Evolutionary conservation across 768 basidiomycete species (phyloP), one percentile per base, ranked within the genome.

Genomic region (Artomyces pyxidatus): DNA sequence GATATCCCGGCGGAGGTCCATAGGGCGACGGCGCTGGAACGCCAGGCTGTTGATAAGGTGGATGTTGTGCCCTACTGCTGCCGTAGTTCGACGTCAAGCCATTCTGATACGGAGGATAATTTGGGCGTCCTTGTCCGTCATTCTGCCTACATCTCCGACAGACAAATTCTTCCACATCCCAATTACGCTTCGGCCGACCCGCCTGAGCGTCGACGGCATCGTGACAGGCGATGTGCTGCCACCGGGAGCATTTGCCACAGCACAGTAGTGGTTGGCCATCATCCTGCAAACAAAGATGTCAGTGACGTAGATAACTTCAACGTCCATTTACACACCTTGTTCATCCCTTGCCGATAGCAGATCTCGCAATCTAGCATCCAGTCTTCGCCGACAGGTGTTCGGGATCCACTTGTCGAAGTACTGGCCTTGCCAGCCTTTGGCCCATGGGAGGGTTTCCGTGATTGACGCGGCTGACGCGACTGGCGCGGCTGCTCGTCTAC

Each of bases 291-390:
- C n/a, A n/a, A n/a, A n/a, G n/a, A n/a, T n/a, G n/a, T n/a, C n/a
- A n/a, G n/a, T n/a, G n/a, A n/a, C n/a, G n/a, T n/a, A n/a, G n/a
- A n/a, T n/a, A n/a, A n/a, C n/a, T n/a, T n/a, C n/a, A n/a, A n/a
- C n/a, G n/a, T n/a, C n/a, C n/a, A n/a, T n/a, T n/a, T 50, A 69
- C 80, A 52, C 55, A 90, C 91, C 56, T 83, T 63, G 58, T 93
- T 93, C 48, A 80, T 65, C 8, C 89, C 89, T 22, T 70, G 72
- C 52, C 76, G 76, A 47, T 73, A 73, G 63, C 92, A 96, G 30
- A 95, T 74, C 61, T 95, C 92, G 61, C 92, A 96, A 59, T 88
- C 83, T 21, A 96, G 67, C 49, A 88, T 81, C 92, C 92, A 94
- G 49, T 83, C 78, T 44, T 82, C 85, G 25, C 70, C 71, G 17